These are phyloP conservation scores for Lasiodiplodia gonubiensis DNA, from an alignment of 2,329 filamentous ascomycete genomes.

Conservation along the genomic window DNA sequence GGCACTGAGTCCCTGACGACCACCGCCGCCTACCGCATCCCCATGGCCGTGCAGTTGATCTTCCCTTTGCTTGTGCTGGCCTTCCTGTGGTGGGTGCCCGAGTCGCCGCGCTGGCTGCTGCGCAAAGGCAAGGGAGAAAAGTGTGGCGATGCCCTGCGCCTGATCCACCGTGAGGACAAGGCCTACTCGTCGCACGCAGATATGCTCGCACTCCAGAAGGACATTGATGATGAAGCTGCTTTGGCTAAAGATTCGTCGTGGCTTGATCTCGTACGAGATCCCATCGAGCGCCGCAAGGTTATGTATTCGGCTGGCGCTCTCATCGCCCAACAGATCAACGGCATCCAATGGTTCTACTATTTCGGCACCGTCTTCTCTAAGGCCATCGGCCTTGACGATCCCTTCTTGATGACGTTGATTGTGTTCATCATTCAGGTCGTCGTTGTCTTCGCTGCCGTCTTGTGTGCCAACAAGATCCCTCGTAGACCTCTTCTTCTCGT, in stretches of 20 bases:
- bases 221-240: constrained; percentile 34
- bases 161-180: constrained; percentile 43
- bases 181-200: constrained; percentile 41
- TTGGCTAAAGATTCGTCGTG: constrained; percentile 44
- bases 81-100: constrained; percentile 33
- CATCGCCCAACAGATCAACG: constrained; percentile 57
- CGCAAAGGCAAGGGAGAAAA: constrained; percentile 10
- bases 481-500: constrained; percentile 48
- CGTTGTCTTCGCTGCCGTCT: constrained; percentile 47
- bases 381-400: constrained; percentile 49
- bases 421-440: constrained; percentile 53
- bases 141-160: constrained; percentile 40
- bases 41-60: constrained; percentile 35
- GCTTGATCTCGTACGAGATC: constrained; percentile 50
- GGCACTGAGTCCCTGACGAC: constrained; percentile 36
- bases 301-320: constrained; percentile 53
- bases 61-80: constrained; percentile 34
- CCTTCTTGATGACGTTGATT: constrained; percentile 52
- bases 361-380: constrained; percentile 53
- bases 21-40: constrained; percentile 35
- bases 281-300: constrained; percentile 55
- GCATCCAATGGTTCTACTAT: constrained; percentile 56
- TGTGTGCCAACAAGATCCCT: constrained; percentile 50
- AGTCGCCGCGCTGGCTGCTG: constrained; percentile 35
- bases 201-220: constrained; percentile 35